phyloP scores from a whole-genome alignment of 768 basidiomycete genomes.

The Leccinum imitatum region DNA sequence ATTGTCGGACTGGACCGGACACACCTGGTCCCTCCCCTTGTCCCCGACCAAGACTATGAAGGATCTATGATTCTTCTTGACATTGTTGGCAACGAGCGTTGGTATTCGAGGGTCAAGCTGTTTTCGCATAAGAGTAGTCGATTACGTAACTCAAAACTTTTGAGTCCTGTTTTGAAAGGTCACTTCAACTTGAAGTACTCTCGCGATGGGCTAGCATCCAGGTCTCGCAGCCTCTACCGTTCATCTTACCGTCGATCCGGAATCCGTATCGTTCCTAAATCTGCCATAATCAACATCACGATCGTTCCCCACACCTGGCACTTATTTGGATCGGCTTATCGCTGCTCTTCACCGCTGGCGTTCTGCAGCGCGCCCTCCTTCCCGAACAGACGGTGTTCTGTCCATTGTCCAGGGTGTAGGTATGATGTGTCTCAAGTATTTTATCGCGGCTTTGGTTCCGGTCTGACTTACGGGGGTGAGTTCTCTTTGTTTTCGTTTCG shows the following conservation, averaged over 20 bases:
- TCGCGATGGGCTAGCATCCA: too few relatives aligned
- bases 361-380: too few relatives aligned
- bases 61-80: constrained; percentile 87
- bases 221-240: too few relatives aligned
- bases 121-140: constrained; percentile 60
- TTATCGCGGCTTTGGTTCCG: neutral
- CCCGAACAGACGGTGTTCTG: constrained; percentile 27
- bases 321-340: too few relatives aligned
- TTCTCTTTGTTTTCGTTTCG: neutral
- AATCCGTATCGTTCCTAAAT: too few relatives aligned
- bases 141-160: neutral
- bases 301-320: too few relatives aligned
- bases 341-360: too few relatives aligned
- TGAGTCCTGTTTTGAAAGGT: neutral
- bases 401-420: constrained; percentile 75
- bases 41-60: constrained; percentile 98
- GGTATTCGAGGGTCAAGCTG: constrained; percentile 93
- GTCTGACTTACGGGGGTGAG: neutral
- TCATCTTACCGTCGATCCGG: too few relatives aligned
- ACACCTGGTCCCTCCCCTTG: constrained; percentile 85
- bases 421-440: constrained; percentile 76
- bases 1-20: constrained; percentile 15
- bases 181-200: too few relatives aligned
- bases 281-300: too few relatives aligned
- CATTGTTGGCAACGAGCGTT: constrained; percentile 89